These are phyloP conservation scores for Cryptococcus deneoformans DNA, from an alignment of 1,284 basidiomycete genomes.

Conservation along the genomic window DNA sequence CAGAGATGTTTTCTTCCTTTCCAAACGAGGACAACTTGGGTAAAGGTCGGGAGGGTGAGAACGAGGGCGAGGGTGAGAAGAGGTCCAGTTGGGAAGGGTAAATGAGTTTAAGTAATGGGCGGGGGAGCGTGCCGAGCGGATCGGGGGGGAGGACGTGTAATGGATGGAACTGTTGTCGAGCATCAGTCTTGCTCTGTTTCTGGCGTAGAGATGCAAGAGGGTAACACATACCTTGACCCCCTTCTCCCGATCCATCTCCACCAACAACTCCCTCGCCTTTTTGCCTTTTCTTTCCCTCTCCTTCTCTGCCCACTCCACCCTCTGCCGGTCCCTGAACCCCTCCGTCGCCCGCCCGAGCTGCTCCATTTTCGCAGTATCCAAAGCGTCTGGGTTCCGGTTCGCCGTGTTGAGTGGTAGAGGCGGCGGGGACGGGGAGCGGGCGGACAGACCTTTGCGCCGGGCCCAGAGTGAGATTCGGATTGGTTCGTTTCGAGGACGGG, in stretches of 20 bases:
- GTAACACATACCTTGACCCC: conserved; percentile 52
- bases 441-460: conserved; percentile 37
- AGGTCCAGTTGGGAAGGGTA: conserved; percentile 33
- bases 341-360: conserved; percentile 33
- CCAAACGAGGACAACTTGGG: background rate
- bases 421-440: conserved; percentile 39
- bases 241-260: conserved; percentile 32
- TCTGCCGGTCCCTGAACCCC: conserved; percentile 34
- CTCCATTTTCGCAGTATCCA: conserved; percentile 26
- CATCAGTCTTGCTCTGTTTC: background rate
- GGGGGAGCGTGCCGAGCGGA: conserved; percentile 37
- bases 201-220: background rate
- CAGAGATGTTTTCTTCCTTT: conserved; percentile 24
- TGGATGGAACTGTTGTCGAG: conserved; percentile 41
- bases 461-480: conserved; percentile 47
- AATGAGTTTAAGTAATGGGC: conserved; percentile 34
- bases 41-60: conserved; percentile 4
- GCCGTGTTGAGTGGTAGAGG: conserved; percentile 19
- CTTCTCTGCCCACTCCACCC: conserved; percentile 28
- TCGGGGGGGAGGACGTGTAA: conserved; percentile 35
- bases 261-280: conserved; percentile 33
- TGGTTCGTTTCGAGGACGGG: conserved; percentile 31
- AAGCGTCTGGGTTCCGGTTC: conserved; percentile 23
- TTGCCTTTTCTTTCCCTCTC: conserved; percentile 39
- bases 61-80: conserved; percentile 17